Conservation (phyloP, 257 asterid genomes). For the Nicotiana obtusifolia region DNA sequence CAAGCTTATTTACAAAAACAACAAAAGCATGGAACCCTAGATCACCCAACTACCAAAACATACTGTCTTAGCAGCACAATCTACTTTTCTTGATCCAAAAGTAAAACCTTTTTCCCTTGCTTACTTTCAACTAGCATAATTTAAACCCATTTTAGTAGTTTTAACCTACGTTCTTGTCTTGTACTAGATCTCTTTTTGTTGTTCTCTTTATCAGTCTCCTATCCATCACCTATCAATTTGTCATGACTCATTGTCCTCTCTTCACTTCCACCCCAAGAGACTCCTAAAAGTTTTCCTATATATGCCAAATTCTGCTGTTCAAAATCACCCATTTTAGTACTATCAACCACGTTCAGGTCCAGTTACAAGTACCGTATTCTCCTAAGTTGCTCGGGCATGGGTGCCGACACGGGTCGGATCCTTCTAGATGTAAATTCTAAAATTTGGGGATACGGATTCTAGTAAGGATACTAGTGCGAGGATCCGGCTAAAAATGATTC, state of each 20-base stretch:
- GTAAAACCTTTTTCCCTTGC: no score
- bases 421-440: no score
- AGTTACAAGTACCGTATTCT: background rate
- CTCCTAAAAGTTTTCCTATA: background rate
- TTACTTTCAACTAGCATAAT: background rate
- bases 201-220: background rate
- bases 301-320: background rate
- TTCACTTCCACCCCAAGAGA: background rate
- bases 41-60: background rate
- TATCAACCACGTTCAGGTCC: no score
- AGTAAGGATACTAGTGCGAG: no score
- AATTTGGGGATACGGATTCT: no score
- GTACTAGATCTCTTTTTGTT: background rate
- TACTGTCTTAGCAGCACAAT: background rate
- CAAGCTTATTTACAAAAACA: background rate
- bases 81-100: background rate
- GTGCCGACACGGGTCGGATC: no score
- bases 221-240: background rate
- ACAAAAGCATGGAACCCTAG: background rate
- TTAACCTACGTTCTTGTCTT: background rate
- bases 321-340: no score
- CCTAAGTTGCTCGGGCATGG: no score
- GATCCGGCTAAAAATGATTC: no score
- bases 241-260: background rate
- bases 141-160: background rate